Percentiles rank a stretch among this genome's conserved stretches.
phyloP scores from a whole-genome alignment of 352 stramenopile genomes.

The Globisporangium splendens region DNA sequence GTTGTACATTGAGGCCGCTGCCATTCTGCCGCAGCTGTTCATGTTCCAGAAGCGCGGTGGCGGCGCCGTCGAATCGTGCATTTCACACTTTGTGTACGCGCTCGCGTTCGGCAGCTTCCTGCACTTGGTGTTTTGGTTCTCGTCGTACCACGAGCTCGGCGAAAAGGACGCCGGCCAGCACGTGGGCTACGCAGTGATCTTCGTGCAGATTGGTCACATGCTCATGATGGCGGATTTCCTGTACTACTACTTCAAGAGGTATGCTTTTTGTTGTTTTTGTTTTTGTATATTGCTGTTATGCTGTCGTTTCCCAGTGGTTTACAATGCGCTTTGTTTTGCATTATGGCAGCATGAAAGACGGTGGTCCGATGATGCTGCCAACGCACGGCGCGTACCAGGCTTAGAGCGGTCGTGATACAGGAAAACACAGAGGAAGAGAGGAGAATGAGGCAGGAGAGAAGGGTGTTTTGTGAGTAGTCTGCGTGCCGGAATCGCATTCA shows the following conservation, averaged over 20 bases:
- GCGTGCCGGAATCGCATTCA: no score
- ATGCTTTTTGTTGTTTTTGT: slow-evolving; percentile 7
- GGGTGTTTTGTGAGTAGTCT: not conserved
- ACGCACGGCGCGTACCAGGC: slow-evolving; percentile 83
- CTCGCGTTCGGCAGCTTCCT: slow-evolving; percentile 94
- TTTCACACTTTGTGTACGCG: slow-evolving; percentile 96
- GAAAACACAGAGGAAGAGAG: slow-evolving; percentile 6
- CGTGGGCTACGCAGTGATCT: slow-evolving; percentile 94
- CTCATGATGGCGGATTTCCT: slow-evolving; percentile 99
- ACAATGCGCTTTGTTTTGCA: slow-evolving; percentile 6
- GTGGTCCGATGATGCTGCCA: slow-evolving; percentile 87
- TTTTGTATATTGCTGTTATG: slow-evolving; percentile 4
- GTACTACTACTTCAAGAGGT: slow-evolving; percentile 98
- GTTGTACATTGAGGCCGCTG: slow-evolving; percentile 97
- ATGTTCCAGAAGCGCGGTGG: slow-evolving; percentile 98
- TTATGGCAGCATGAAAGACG: slow-evolving; percentile 75
- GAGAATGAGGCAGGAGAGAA: no score
- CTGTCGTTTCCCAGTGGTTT: not conserved
- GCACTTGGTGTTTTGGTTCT: slow-evolving; percentile 98
- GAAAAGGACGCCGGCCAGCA: slow-evolving; percentile 89
- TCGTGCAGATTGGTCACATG: slow-evolving; percentile 97
- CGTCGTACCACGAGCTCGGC: slow-evolving; percentile 97
- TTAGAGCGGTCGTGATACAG: slow-evolving; percentile 19
- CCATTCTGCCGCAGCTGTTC: slow-evolving; percentile 97
- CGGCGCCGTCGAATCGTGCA: slow-evolving; percentile 94